Percentiles rank a stretch among this genome's conserved stretches.
These are phyloP conservation scores for Diddensiella transvaalensis DNA, from an alignment of 805 yeast species.

Conservation along the genomic window DNA sequence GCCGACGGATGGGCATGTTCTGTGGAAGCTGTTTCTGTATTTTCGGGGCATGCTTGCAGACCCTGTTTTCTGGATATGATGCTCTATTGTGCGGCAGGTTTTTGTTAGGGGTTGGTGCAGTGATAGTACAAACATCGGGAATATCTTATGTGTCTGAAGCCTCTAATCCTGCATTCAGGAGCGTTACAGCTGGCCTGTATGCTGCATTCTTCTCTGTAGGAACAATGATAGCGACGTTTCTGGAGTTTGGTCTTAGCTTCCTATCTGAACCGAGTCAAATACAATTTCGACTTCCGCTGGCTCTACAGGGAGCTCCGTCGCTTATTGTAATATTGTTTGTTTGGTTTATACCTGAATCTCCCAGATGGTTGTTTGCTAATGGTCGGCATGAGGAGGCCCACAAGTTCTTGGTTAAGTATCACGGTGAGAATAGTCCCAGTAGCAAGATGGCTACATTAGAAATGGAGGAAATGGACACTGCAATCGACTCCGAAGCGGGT, in stretches of 20 bases:
- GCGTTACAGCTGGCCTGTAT: conserved; percentile 20
- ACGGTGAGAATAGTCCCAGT: conserved; percentile 4
- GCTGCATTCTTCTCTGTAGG: conserved; percentile 18
- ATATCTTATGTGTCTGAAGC: conserved; percentile 18
- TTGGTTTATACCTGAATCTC: conserved; percentile 20
- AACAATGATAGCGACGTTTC: conserved; percentile 18
- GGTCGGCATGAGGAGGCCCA: conserved; percentile 6
- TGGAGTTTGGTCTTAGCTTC: conserved; percentile 10
- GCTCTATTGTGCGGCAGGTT: conserved; percentile 15
- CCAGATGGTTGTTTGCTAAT: conserved; percentile 20
- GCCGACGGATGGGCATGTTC: conserved; percentile 6
- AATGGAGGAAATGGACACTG: conserved; percentile 5
- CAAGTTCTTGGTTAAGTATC: conserved; percentile 3
- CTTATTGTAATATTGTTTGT: conserved; percentile 8
- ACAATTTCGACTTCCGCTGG: conserved; percentile 4
- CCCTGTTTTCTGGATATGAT: not conserved
- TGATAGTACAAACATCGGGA: conserved; percentile 12
- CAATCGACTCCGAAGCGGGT: conserved; percentile 6
- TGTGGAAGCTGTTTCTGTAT: conserved; percentile 8
- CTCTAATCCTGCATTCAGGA: conserved; percentile 21
- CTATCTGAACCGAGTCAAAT: not conserved
- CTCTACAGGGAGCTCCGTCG: conserved; percentile 6
- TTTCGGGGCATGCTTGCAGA: not conserved
- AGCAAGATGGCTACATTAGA: conserved; percentile 4
- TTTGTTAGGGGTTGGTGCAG: conserved; percentile 18